A percentile compares a stretch with the other conserved stretches of the same genome.
phyloP scores from a whole-genome alignment of 2,329 filamentous ascomycete genomes.

The Penicillium polonicum region DNA sequence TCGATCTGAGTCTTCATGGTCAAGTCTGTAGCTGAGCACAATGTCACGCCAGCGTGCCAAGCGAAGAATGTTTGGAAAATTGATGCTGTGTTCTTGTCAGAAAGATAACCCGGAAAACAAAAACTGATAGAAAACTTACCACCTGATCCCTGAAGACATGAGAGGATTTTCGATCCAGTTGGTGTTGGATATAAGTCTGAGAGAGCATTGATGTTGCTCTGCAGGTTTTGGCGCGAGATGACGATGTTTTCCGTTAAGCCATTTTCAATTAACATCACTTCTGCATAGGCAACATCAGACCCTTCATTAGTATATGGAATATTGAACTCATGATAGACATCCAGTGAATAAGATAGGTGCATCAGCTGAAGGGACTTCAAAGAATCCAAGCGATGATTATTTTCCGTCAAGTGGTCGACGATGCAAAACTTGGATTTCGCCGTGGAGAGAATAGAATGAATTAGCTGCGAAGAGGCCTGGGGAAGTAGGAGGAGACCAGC shows the following conservation, averaged over 20 bases:
- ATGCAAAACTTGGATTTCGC: constrained; percentile 55
- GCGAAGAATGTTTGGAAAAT: constrained; percentile 89
- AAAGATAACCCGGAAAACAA: background rate
- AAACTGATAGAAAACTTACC: constrained; percentile 31
- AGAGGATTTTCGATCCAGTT: constrained; percentile 62
- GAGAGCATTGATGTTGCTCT: constrained; percentile 71
- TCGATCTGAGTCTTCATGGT: constrained; percentile 72
- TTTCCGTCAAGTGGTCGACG: constrained; percentile 17
- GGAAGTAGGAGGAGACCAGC: constrained; percentile 79
- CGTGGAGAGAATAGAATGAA: constrained; percentile 62
- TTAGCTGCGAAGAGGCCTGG: constrained; percentile 63
- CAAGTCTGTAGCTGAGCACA: constrained; percentile 75
- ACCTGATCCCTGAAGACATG: constrained; percentile 82
- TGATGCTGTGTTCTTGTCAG: constrained; percentile 56
- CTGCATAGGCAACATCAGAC: constrained; percentile 66
- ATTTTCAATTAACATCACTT: constrained; percentile 67
- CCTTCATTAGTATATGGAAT: constrained; percentile 19
- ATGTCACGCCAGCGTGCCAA: constrained; percentile 73
- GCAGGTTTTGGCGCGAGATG: constrained; percentile 72
- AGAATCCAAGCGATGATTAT: background rate
- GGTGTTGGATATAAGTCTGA: constrained; percentile 63
- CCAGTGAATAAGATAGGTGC: constrained; percentile 11
- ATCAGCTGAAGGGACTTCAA: constrained; percentile 17
- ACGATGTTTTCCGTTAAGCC: constrained; percentile 66
- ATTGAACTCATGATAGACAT: constrained; percentile 16